Evolutionary conservation across 495 filamentous ascomycete species (phyloP).

Genomic region (Aspergillus mulundensis): DNA sequence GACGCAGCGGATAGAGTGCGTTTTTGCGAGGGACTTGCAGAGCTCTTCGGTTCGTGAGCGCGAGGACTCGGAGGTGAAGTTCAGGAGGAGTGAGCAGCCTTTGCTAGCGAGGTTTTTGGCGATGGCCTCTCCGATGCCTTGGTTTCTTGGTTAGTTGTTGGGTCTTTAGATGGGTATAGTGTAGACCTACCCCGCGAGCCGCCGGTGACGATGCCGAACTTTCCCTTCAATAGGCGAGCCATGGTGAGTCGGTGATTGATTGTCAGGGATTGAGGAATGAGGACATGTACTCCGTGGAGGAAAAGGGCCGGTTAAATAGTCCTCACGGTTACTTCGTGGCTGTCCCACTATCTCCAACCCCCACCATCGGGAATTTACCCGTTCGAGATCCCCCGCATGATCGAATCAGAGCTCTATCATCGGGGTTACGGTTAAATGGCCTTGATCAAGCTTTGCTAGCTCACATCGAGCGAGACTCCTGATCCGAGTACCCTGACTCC

Average conservation of each 20-base stretch:
- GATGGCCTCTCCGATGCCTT: conserved; percentile 86
- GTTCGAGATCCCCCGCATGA: conserved; percentile 7
- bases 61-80: conserved; percentile 64
- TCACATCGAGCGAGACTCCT: too few species aligned
- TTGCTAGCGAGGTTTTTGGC: conserved; percentile 72
- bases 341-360: conserved; percentile 3
- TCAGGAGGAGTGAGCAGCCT: conserved; percentile 64
- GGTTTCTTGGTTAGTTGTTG: conserved; percentile 3
- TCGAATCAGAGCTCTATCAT: not conserved
- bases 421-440: not conserved
- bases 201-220: conserved; percentile 74
- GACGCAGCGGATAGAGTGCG: conserved; percentile 41
- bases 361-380: conserved; percentile 18
- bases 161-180: not conserved
- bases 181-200: conserved; percentile 59
- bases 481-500: too few species aligned
- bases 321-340: not conserved
- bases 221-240: conserved; percentile 51
- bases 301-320: conserved; percentile 16
- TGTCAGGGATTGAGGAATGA: conserved; percentile 10
- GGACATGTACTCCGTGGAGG: too few species aligned
- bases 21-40: conserved; percentile 36
- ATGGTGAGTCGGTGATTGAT: conserved; percentile 5
- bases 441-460: not conserved
- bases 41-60: conserved; percentile 38